Percentiles rank a stretch among this genome's conserved stretches.
These are phyloP conservation scores for Candida smagusa DNA, from an alignment of 1,139 yeast genomes.

Conservation along the genomic window DNA sequence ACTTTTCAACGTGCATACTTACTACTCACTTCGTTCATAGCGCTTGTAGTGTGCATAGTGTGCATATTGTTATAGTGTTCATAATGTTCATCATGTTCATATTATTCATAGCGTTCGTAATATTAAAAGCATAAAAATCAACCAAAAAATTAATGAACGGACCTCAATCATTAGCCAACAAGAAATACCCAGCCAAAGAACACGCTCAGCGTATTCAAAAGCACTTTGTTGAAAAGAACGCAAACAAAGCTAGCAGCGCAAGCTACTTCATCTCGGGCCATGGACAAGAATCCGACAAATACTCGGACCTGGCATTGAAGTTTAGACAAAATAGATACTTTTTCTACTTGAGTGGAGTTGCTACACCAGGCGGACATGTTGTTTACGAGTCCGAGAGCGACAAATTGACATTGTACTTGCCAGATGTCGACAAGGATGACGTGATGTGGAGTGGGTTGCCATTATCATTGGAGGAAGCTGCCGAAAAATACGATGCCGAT, in stretches of 20 bases:
- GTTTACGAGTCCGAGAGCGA: slow-evolving; percentile 55
- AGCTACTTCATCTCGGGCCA: slow-evolving; percentile 69
- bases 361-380: slow-evolving; percentile 73
- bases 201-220: slow-evolving; percentile 56
- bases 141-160: slow-evolving; percentile 10
- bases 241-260: slow-evolving; percentile 16
- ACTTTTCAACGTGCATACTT: no score
- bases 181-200: slow-evolving; percentile 70
- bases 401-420: slow-evolving; percentile 68
- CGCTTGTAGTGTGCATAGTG: no score
- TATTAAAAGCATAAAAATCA: no score
- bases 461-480: slow-evolving; percentile 62
- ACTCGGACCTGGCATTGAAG: slow-evolving; percentile 76
- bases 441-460: slow-evolving; percentile 98
- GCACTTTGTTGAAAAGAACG: slow-evolving; percentile 33
- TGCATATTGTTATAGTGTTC: no score
- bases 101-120: no score
- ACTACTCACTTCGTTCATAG: no score
- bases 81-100: no score
- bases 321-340: slow-evolving; percentile 90
- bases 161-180: slow-evolving; percentile 12
- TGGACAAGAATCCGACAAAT: slow-evolving; percentile 57
- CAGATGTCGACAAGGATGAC: slow-evolving; percentile 81
- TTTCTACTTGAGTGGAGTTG: slow-evolving; percentile 82
- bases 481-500: slow-evolving; percentile 70